These are phyloP conservation scores for Boletellus deceptivus DNA, from an alignment of 1,284 basidiomycete genomes.

Conservation along the genomic window DNA sequence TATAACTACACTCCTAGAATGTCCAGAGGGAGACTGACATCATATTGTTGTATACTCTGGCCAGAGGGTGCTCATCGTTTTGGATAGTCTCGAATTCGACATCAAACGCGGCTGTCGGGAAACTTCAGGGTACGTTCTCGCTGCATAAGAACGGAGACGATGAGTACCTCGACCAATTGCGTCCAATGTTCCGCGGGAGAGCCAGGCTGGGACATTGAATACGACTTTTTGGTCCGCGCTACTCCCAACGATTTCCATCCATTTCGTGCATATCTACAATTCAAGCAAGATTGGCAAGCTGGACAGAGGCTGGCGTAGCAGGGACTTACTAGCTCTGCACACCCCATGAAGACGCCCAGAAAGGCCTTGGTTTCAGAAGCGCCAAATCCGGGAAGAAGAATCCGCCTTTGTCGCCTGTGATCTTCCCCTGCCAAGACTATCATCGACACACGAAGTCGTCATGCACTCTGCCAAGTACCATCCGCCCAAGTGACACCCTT, in stretches of 20 bases:
- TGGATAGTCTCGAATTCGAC: slow-evolving; percentile 38
- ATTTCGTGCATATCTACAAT: slow-evolving; percentile 43
- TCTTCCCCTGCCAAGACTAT: slow-evolving; percentile 34
- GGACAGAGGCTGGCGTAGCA: background rate
- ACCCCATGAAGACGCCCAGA: slow-evolving; percentile 34
- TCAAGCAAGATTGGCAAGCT: slow-evolving; percentile 7
- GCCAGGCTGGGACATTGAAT: slow-evolving; percentile 42
- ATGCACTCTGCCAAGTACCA: slow-evolving; percentile 27
- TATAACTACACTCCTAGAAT: slow-evolving; percentile 8
- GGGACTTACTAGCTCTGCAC: slow-evolving; percentile 22
- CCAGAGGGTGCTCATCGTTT: slow-evolving; percentile 38
- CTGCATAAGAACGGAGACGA: slow-evolving; percentile 8
- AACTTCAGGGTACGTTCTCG: background rate
- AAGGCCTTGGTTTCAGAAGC: slow-evolving; percentile 38
- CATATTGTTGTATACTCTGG: slow-evolving; percentile 32
- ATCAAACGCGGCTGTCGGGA: slow-evolving; percentile 40
- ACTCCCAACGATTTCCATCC: slow-evolving; percentile 41
- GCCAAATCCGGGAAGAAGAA: slow-evolving; percentile 45
- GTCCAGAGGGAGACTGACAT: slow-evolving; percentile 29
- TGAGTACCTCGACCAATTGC: slow-evolving; percentile 43
- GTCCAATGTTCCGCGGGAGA: slow-evolving; percentile 43
- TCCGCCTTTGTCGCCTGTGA: slow-evolving; percentile 44
- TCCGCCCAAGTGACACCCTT: slow-evolving; percentile 41
- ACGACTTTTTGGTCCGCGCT: slow-evolving; percentile 31
- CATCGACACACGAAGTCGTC: background rate